phyloP scores from a whole-genome alignment of 345 rosid species.

The Eutrema yunnanense region DNA sequence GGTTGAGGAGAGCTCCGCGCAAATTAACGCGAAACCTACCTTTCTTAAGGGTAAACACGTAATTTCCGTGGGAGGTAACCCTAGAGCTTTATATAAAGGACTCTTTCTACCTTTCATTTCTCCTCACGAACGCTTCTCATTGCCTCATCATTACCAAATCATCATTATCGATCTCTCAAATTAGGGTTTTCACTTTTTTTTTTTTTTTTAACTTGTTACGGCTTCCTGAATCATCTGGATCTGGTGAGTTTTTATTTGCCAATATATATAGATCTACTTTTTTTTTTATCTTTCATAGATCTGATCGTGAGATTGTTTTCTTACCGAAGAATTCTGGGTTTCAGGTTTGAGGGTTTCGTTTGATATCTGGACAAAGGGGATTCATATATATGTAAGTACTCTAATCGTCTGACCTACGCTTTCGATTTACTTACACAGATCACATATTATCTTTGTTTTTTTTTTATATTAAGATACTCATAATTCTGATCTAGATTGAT shows the following conservation, averaged over 20 bases:
- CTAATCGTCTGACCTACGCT: not conserved
- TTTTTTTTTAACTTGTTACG: too few species aligned
- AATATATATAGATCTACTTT: not conserved
- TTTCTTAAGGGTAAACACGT: constrained; percentile 12
- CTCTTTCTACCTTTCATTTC: not conserved
- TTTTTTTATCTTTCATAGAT: not conserved
- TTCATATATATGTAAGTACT: constrained; percentile 18
- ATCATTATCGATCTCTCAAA: constrained; percentile 4
- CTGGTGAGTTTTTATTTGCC: constrained; percentile 10
- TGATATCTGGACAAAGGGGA: constrained; percentile 17
- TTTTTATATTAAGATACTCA: not conserved
- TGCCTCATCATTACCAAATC: constrained; percentile 37
- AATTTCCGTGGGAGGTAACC: not conserved
- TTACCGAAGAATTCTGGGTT: not conserved
- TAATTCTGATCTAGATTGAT: not conserved
- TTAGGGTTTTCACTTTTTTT: constrained; percentile 9
- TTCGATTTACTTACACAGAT: not conserved
- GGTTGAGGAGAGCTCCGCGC: constrained; percentile 6
- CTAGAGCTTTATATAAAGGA: constrained; percentile 12
- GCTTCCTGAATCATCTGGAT: constrained; percentile 5
- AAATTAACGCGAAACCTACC: not conserved
- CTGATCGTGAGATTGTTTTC: not conserved
- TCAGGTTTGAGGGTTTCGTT: constrained; percentile 28
- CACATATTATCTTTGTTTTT: not conserved
- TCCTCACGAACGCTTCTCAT: constrained; percentile 30